Evolutionary conservation across 495 filamentous ascomycete species (phyloP).

Genomic region (Lasiosphaeris hirsuta): DNA sequence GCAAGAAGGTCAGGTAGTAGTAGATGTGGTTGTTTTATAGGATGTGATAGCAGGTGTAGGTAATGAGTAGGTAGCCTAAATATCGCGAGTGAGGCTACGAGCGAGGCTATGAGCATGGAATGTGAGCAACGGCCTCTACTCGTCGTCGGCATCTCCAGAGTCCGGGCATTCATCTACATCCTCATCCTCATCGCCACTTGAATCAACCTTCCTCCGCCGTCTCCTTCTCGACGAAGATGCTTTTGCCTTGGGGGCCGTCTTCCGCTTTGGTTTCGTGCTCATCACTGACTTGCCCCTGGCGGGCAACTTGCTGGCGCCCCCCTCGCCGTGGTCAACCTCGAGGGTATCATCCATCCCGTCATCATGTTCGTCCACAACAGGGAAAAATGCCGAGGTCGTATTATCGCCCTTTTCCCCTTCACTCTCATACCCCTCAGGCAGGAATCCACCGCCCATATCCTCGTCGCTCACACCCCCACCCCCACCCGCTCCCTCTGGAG

Average conservation of each 20-base stretch:
- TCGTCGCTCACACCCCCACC: conserved; percentile 31
- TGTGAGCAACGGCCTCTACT: too few relatives aligned
- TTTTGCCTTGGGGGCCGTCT: conserved; percentile 14
- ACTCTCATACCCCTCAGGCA: conserved; percentile 49
- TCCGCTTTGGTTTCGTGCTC: conserved; percentile 24
- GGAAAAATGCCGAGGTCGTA: conserved; percentile 41
- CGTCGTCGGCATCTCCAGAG: not conserved
- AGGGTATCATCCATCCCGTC: conserved; percentile 31
- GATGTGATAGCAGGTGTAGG: too few relatives aligned
- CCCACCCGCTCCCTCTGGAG: conserved; percentile 15
- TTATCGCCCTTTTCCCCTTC: conserved; percentile 23
- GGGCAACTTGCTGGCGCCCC: not conserved
- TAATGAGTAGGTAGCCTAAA: too few relatives aligned
- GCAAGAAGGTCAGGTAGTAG: too few relatives aligned
- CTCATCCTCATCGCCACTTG: conserved; percentile 23
- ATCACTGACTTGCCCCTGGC: conserved; percentile 21
- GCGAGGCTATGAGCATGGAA: too few relatives aligned
- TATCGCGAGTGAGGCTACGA: too few relatives aligned
- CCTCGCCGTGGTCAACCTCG: conserved; percentile 32
- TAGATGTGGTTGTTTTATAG: too few relatives aligned
- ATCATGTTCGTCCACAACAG: conserved; percentile 33
- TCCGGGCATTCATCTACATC: conserved; percentile 11
- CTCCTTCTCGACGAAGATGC: conserved; percentile 13
- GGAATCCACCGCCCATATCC: conserved; percentile 54
- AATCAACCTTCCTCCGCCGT: conserved; percentile 16